Evolutionary conservation across 2,329 filamentous ascomycete species (phyloP), one percentile per base, ranked within the genome.

Genomic region (Pseudogymnoascus sp.): DNA sequence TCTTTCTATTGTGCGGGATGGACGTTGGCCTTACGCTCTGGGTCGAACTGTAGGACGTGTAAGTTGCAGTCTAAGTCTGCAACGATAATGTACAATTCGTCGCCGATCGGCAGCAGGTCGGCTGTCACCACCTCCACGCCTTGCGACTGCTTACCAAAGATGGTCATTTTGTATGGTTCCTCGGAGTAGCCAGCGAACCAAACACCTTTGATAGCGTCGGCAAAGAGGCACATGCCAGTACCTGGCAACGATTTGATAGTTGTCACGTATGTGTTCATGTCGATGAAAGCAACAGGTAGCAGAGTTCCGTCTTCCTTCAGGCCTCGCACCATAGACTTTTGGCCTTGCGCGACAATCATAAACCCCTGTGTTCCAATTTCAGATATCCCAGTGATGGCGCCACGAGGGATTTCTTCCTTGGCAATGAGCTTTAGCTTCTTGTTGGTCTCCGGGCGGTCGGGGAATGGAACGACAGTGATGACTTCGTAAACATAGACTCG

Each of bases 121-220:
- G 90, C 91, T 5, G 88, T 84, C 35, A 96, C 76, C 19, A 96
- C 85, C 71, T 95, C 90, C 69, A 97, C 80, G 47, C 84, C 85
- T 19, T 89, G 88, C 40, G 87, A 83, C 69, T 89, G 91, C 76
- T 97, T 97, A 44, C 93, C 92, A 68, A 97, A 92, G 3, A 97
- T 82, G 66, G 92, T 89, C 86, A 99, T 92, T 69, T 90, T 93
- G 74, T 97, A 99, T 0, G 95, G 95, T 72, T 97, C 95, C 77
- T 99, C 93, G 8, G 90, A 95, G 73, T 97, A 99, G 0, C 95
- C 95, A 0, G 91, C 90, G 69, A 99, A 96, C 92, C 95, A 97
- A 2, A 97, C 81, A 0, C 95, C 95, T 77, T 96, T 96, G 73
- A 95, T 87, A 0, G 89, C 90, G 77, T 99, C 95, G 0, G 90